phyloP scores from a whole-genome alignment of 78 protist genomes.

The Capsaspora owczarzaki region DNA sequence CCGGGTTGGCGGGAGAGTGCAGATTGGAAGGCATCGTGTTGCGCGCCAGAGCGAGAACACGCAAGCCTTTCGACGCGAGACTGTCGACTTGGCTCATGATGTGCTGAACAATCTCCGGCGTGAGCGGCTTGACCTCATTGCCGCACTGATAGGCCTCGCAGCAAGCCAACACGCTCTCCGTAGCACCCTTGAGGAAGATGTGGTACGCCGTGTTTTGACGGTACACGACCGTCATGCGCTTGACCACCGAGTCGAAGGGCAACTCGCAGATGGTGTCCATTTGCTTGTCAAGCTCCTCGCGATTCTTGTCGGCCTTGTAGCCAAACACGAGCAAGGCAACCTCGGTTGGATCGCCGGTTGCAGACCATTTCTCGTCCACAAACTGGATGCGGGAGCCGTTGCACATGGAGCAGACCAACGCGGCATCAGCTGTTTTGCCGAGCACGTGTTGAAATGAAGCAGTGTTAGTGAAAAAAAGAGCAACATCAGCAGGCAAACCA shows the following conservation, averaged over 20 bases:
- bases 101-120: not conserved
- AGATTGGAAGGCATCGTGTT: not conserved
- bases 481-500: no score
- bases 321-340: not conserved
- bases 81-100: not conserved
- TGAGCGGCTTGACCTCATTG: not conserved
- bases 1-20: no score
- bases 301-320: not conserved
- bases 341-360: not conserved
- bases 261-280: not conserved
- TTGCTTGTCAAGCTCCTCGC: not conserved
- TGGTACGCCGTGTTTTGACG: no score
- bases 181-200: slow-evolving; percentile 23
- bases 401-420: not conserved
- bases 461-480: no score
- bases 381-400: not conserved
- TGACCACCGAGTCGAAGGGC: slow-evolving; percentile 28
- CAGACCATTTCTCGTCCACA: not conserved
- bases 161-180: slow-evolving; percentile 29
- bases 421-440: not conserved
- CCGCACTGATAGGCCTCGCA: not conserved
- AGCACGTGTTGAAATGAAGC: no score
- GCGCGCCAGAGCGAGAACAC: not conserved
- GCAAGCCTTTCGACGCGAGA: not conserved
- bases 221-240: slow-evolving; percentile 19